Conservation (phyloP, 2,329 filamentous ascomycete species). For the Aspergillus sojae region DNA sequence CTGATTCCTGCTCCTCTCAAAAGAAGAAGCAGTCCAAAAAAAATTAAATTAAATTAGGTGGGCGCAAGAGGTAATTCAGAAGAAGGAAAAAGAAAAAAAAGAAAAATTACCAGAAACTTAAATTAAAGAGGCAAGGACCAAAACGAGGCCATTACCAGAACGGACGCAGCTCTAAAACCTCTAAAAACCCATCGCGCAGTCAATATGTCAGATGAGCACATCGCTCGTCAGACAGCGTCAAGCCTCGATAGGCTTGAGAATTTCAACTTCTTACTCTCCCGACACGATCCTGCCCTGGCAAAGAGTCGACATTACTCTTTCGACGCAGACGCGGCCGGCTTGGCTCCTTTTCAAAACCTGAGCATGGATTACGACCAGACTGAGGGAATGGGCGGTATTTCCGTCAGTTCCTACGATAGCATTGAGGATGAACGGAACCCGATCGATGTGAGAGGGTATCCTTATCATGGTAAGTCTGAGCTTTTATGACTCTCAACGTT, state of each 20-base stretch:
- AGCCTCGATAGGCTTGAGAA: constrained; percentile 39
- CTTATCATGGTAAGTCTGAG: constrained; percentile 43
- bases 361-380: constrained; percentile 46
- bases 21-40: constrained; percentile 10
- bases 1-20: constrained; percentile 16
- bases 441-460: constrained; percentile 42
- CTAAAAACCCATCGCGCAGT: constrained; percentile 15
- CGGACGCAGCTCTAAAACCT: constrained; percentile 15
- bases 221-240: constrained; percentile 29
- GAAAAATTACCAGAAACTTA: constrained; percentile 17
- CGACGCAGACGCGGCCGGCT: constrained; percentile 36
- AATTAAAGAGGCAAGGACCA: constrained; percentile 15
- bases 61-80: not conserved
- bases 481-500: constrained; percentile 30
- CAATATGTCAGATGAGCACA: constrained; percentile 39
- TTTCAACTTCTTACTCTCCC: constrained; percentile 40
- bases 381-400: constrained; percentile 43
- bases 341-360: constrained; percentile 35
- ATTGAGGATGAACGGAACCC: constrained; percentile 43
- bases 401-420: constrained; percentile 46
- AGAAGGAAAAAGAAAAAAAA: constrained; percentile 11
- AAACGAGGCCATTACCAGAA: constrained; percentile 7
- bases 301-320: constrained; percentile 43
- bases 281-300: constrained; percentile 33
- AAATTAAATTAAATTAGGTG: not conserved